These are phyloP conservation scores for Trypanosoma melophagium DNA, from an alignment of 208 protist genomes.

Conservation along the genomic window DNA sequence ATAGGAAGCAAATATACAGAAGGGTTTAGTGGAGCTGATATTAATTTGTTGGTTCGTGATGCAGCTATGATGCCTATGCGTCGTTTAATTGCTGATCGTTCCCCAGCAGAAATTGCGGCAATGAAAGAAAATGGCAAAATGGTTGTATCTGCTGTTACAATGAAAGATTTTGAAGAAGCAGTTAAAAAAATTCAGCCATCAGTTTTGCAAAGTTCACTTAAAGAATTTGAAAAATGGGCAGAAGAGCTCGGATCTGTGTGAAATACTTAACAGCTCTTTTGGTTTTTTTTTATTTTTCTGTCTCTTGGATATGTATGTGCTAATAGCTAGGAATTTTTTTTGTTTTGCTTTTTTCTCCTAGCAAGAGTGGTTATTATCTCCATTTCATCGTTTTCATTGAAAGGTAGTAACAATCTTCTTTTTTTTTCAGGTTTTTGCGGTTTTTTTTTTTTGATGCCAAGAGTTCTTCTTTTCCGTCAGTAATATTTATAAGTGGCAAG, in stretches of 20 bases:
- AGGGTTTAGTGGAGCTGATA: slow-evolving; percentile 85
- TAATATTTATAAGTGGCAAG: no score
- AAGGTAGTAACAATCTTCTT: no score
- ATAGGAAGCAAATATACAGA: slow-evolving; percentile 42
- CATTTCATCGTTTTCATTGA: no score
- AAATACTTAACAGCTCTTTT: background rate
- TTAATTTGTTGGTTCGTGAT: slow-evolving; percentile 84
- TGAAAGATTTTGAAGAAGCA: slow-evolving; percentile 37
- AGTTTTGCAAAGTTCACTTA: slow-evolving; percentile 27
- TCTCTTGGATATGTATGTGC: background rate
- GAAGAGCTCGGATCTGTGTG: slow-evolving; percentile 35
- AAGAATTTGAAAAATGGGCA: slow-evolving; percentile 33
- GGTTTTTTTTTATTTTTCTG: background rate
- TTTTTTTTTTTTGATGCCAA: slow-evolving; percentile 13
- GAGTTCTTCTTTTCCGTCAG: no score
- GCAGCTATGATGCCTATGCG: slow-evolving; percentile 82
- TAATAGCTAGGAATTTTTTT: no score
- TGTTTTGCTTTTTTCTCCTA: no score
- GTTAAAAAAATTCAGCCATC: slow-evolving; percentile 33
- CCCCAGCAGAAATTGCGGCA: slow-evolving; percentile 22
- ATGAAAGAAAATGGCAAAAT: slow-evolving; percentile 35
- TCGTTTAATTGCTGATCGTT: slow-evolving; percentile 44
- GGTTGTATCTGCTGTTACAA: slow-evolving; percentile 27
- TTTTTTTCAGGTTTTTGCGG: no score
- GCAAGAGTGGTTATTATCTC: no score